Evolutionary conservation across 257 asterid genomes (phyloP), one percentile per base, ranked within the genome.

Genomic region (Nicotiana sylvestris): DNA sequence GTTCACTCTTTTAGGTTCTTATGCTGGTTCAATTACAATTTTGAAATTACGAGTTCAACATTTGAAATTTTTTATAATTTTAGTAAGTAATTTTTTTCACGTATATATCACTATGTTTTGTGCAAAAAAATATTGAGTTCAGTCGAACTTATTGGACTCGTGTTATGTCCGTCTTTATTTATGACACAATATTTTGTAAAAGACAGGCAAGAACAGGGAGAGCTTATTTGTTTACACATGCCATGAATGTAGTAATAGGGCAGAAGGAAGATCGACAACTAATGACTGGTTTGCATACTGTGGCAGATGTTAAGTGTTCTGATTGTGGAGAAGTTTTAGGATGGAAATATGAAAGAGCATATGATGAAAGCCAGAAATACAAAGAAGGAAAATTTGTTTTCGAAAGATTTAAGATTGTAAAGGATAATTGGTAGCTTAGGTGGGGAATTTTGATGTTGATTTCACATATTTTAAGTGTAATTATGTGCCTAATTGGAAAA

Each of bases 321-420:
- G 93, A 90, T 27, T 92, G 96, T 76, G 79, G 86, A 2, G 89
- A 90, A 76, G 82, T 84, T 35, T 33, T 92, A 68, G 97, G 97
- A 0, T 92, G 97, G 97, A 91, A 85, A 77, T 90, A 93, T 64
- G 88, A 82, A 70, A 83, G 83, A 51, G 94, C 95, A 6, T 87
- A 89, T 61, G 90, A 90, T 84, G 90, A 80, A 39, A 85, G 86
- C 21, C 89, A 93, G 76, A 89, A 90, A 67, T 88, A 89, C 87
- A 90, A 91, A 86, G 95, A 91, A 77, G 91, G 94, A 8, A 90
- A 89, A 78, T 32, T 87, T 55, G 94, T 92, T 84, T 89, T 92
- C 17, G 91, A 86, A 53, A 90, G 85, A 65, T 90, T 78, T 61
- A 90, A 89, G 88, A 87, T 92, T 82, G 89, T 87, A 29, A 78